Percentiles rank a stretch among this genome's conserved stretches.
phyloP scores from a whole-genome alignment of 768 basidiomycete genomes.

The Lactarius tabidus region DNA sequence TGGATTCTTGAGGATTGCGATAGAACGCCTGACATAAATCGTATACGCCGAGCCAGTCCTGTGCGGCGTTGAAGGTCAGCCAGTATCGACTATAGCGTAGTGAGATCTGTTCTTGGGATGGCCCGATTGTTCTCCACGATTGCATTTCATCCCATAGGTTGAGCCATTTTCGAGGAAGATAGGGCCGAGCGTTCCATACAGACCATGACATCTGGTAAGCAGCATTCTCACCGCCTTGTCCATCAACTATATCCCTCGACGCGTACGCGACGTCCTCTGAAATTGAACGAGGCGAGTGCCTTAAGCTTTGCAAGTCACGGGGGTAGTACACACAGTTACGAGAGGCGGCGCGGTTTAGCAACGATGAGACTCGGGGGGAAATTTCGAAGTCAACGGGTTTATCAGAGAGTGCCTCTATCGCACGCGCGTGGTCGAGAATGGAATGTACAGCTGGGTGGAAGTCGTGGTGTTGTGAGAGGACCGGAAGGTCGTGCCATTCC shows the following conservation, averaged over 20 bases:
- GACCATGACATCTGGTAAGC: conserved; percentile 9
- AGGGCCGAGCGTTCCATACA: not conserved
- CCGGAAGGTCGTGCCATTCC: conserved; percentile 1
- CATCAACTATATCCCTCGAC: not conserved
- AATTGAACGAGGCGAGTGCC: not conserved
- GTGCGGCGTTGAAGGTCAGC: not conserved
- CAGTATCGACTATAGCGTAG: conserved; percentile 12
- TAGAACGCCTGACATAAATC: not conserved
- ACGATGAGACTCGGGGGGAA: not conserved
- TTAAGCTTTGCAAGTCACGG: not conserved
- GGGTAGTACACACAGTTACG: conserved; percentile 13
- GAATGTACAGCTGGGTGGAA: not conserved
- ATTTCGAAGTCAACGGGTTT: not conserved
- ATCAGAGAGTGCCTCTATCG: conserved; percentile 5
- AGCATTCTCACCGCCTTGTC: not conserved
- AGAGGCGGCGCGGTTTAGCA: conserved; percentile 2
- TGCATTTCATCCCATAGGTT: conserved; percentile 1
- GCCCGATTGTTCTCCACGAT: conserved; percentile 6
- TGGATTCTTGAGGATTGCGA: not conserved
- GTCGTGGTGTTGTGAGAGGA: conserved; percentile 12
- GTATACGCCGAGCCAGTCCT: conserved; percentile 3
- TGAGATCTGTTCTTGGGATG: not conserved
- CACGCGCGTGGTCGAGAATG: conserved; percentile 2
- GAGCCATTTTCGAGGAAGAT: not conserved
- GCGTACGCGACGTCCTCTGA: not conserved